phyloP scores from a whole-genome alignment of 345 rosid genomes.

The Diplotaxis tenuifolia region DNA sequence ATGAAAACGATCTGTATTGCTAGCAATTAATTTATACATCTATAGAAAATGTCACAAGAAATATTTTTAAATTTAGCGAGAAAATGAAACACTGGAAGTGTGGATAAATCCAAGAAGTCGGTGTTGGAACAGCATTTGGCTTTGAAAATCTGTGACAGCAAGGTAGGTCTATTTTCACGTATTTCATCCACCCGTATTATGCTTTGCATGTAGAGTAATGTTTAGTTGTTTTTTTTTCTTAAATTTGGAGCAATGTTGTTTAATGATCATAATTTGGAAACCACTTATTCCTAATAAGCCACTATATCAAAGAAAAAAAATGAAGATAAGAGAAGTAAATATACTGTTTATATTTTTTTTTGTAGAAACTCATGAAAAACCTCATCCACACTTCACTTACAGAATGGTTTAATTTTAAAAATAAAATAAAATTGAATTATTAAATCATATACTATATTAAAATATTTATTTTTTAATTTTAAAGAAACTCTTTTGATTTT shows the following conservation, averaged over 20 bases:
- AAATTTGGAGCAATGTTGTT: too few species aligned
- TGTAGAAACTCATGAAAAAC: too few species aligned
- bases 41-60: neutral
- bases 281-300: neutral
- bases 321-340: too few species aligned
- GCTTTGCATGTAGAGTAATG: neutral
- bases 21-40: neutral
- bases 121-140: neutral
- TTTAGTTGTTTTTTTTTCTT: too few species aligned
- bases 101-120: constrained; percentile 1
- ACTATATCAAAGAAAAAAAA: too few species aligned
- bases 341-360: too few species aligned
- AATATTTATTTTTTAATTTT: too few species aligned
- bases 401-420: too few species aligned
- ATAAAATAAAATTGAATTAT: too few species aligned
- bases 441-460: too few species aligned
- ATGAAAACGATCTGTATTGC: constrained; percentile 8
- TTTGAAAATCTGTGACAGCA: constrained; percentile 1
- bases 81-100: neutral
- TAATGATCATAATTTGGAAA: neutral
- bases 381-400: too few species aligned
- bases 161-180: neutral
- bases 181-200: neutral
- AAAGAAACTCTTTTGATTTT: too few species aligned
- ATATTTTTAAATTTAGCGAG: neutral